Evolutionary conservation across 805 yeast genomes (phyloP), one percentile per base, ranked within the genome.

Genomic region (Spathaspora girioi): DNA sequence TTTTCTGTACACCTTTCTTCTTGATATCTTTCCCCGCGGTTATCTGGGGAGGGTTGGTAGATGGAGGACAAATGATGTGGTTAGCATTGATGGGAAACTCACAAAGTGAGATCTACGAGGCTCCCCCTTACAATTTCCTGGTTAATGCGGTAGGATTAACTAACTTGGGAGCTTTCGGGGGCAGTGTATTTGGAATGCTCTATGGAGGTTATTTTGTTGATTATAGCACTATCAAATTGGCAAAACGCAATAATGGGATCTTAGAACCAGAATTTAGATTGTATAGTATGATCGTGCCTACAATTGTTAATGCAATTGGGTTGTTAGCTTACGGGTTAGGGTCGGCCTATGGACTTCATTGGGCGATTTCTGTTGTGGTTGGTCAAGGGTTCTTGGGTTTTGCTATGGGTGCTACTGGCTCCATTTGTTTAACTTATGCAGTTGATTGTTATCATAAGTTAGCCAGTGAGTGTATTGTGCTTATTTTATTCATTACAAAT

Each of bases 31-130:
- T 77, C 45, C 81, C 82, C 1, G 76, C 77, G 5, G 65, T 77
- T 27, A 59, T 76, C 38, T 77, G 77, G 76, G 73, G 76, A 45
- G 80, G 81, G 5, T 48, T 76, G 19, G 68, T 72, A 19, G 77
- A 77, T 54, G 82, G 81, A 7, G 71, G 77, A 14, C 79, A 74
- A 56, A 76, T 77, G 69, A 74, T 77, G 80, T 77, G 80, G 79
- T 63, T 76, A 23, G 69, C 79, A 1, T 63, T 78, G 43, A 60
- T 77, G 47, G 68, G 71, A n/a, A 70, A 73, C 42, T 75, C 82
- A 1, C 79, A 76, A 56, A 66, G 79, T 0, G 64, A 62, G 46
- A 62, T 76, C 27, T 75, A 66, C 51, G 47, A 68, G 2, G 58
- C 56, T 5, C 63, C 63, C 4, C 78, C 79, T 4, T 78, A 77